Percentiles rank a stretch among this genome's conserved stretches.
phyloP scores from a whole-genome alignment of 805 yeast species.

The Candida orba region DNA sequence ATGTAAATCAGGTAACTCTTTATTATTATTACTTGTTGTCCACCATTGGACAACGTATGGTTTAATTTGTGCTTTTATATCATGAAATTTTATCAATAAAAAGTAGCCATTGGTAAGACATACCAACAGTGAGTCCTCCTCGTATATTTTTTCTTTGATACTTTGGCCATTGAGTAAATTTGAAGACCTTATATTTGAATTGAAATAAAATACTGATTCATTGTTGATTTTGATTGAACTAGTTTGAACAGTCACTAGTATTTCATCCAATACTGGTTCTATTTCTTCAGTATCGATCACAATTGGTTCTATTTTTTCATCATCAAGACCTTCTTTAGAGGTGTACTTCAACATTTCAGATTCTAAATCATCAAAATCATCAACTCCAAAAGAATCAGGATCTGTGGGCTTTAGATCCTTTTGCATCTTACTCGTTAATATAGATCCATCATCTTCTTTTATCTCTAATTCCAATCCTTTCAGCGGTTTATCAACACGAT shows the following conservation, averaged over 20 bases:
- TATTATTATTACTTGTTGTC: slow-evolving; percentile 21
- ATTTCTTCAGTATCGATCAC: slow-evolving; percentile 2
- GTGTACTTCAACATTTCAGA: slow-evolving; percentile 16
- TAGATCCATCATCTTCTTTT: slow-evolving; percentile 10
- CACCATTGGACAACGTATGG: slow-evolving; percentile 49
- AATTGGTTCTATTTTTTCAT: neutral
- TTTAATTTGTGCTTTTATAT: slow-evolving; percentile 5
- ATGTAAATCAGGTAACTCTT: slow-evolving; percentile 14
- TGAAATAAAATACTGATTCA: slow-evolving; percentile 8
- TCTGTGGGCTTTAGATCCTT: slow-evolving; percentile 16
- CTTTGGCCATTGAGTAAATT: slow-evolving; percentile 13
- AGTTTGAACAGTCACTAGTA: slow-evolving; percentile 10
- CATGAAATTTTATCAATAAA: slow-evolving; percentile 32
- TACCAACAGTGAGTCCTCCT: slow-evolving; percentile 32
- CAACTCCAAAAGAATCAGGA: slow-evolving; percentile 18
- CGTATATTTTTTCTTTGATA: slow-evolving; percentile 5
- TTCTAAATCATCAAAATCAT: slow-evolving; percentile 18
- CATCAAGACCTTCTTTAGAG: neutral
- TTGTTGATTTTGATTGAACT: slow-evolving; percentile 14
- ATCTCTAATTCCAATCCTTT: slow-evolving; percentile 14
- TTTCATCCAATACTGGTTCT: slow-evolving; percentile 11
- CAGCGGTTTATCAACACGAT: slow-evolving; percentile 12
- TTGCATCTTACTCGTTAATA: slow-evolving; percentile 15
- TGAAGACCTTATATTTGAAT: slow-evolving; percentile 12
- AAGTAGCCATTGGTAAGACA: slow-evolving; percentile 33